Evolutionary conservation across 306 rosid genomes (phyloP), one percentile per base, ranked within the genome.

Genomic region (Acmispon strigosus): DNA sequence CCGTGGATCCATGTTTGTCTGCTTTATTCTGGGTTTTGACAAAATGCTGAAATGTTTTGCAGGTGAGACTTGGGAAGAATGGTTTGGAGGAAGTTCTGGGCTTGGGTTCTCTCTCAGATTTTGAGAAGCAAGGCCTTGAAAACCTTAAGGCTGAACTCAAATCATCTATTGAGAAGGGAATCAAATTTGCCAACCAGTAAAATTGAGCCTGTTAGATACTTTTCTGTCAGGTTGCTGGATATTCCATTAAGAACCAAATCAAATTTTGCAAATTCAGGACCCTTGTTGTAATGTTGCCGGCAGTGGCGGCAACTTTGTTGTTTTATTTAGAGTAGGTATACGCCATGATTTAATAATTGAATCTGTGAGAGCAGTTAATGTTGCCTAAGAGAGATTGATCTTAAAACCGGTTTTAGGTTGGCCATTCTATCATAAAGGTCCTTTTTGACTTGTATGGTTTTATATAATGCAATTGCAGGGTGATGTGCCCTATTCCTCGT

Each of bases 11-110:
- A 37, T 4, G 37, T 62, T 10, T 29, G 22, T 62, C 2, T 5
- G 15, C 44, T 8, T 50, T 6, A 13, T 37, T 66, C 62, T 7
- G 57, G 58, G 1, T 1, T 42, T 45, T 45, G 62, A 62, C 20
- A 37, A 54, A 16, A 45, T 58, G 17, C 20, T 19, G 47, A 57
- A 34, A 14, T 62, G 10, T 62, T 75, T 76, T 74, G 48, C 86
- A 94, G 98, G 98, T 94, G 80, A 83, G 90, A 53, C 91, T 94
- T 15, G 98, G 98, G 67, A 90, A 87, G 90, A 86, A 89, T 66
- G 98, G 98, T 13, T 92, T 86, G 27, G 97, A 94, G 69, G 88
- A 88, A 75, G 84, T 89, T 78, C 62, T 86, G 66, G 97, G 86
- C 6, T 69, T 90, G 73, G 98, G 98, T 6, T 29, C 81, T 65